phyloP scores from a whole-genome alignment of 495 filamentous ascomycete species.

The Annulohypoxylon maeteangense region DNA sequence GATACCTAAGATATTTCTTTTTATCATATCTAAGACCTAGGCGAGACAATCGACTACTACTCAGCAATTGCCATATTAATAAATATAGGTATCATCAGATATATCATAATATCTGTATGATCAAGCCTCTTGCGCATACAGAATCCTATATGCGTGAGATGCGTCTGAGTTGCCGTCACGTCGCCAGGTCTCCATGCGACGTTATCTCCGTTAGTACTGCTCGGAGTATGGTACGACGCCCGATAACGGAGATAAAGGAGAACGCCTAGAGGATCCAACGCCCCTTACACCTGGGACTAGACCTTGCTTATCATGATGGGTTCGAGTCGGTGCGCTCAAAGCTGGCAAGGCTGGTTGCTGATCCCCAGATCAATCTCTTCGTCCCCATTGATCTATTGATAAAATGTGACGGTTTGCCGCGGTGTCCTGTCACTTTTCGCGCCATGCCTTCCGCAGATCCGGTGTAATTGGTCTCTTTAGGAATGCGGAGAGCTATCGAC shows the following conservation, averaged over 20 bases:
- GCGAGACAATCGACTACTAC: background rate
- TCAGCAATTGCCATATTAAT: background rate
- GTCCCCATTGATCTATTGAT: slow-evolving; percentile 39
- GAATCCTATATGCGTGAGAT: slow-evolving; percentile 10
- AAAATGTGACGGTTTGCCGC: slow-evolving; percentile 20
- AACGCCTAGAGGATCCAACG: slow-evolving; percentile 24
- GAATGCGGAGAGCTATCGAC: slow-evolving; percentile 36
- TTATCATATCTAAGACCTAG: background rate
- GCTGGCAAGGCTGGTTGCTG: slow-evolving; percentile 26
- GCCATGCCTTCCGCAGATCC: slow-evolving; percentile 1
- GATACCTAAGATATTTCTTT: background rate
- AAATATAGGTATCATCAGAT: slow-evolving; percentile 14
- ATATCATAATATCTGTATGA: slow-evolving; percentile 15
- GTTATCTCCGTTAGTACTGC: slow-evolving; percentile 40
- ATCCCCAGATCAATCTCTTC: slow-evolving; percentile 42
- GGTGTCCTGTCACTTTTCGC: slow-evolving; percentile 18
- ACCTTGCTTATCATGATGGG: slow-evolving; percentile 37
- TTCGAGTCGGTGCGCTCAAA: slow-evolving; percentile 3
- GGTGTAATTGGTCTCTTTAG: slow-evolving; percentile 28
- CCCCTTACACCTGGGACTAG: slow-evolving; percentile 29
- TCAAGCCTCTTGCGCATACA: slow-evolving; percentile 24
- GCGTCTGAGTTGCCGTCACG: slow-evolving; percentile 15
- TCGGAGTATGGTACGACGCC: slow-evolving; percentile 29
- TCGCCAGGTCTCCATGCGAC: slow-evolving; percentile 25
- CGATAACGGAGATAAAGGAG: slow-evolving; percentile 46